Base-by-base conservation (phyloP, 225 moss, liverwort and hornwort genomes). In the Bryum argenteum region DNA sequence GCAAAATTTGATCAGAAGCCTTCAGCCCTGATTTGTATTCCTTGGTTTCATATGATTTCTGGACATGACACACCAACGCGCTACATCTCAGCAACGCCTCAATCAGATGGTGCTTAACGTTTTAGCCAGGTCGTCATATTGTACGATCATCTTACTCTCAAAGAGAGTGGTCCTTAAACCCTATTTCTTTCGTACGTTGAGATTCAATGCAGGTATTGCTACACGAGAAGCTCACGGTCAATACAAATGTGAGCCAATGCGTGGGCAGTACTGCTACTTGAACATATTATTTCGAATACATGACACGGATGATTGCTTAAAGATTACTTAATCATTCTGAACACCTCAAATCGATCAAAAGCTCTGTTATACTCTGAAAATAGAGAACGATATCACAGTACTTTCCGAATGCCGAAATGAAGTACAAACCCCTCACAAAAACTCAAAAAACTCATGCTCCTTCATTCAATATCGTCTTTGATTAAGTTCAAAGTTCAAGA, bases 21-120 rank as follows among this genome's bases (percentile, higher is more conserved):
- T 91, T 94, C 77, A 91, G 67, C 48, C 90, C 94, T 71, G 90
- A 91, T 79, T 94, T 94, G 79, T 94, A 94, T 71, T 94, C 91
- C 71, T 94, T 94, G 9, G 91, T 85, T 82, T 94, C 94, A 81
- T 94, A 91, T 54, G 94, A 94, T 85, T 87, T 91, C 86, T 87
- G 83, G 6, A 76, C 60, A 74, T 45, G 56, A 61, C 54, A 23
- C 23, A 62, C 53, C 60, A 72, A 26, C 57, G 28, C 63, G 33
- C 33, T 33, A 33, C 33, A 33, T 33, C 33, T 33, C 33, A 33
- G 12, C 40, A 55, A 63, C 5, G 26, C 17, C 18, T 69, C 73
- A 69, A 11, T 39, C 28, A 45, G 15, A 44, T 5, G 37, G 8
- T 68, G 45, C 39, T 44, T 33, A 33, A 33, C 4, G 33, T 33